These are phyloP conservation scores for Russula olivacea DNA, from an alignment of 768 basidiomycete species.

Conservation along the genomic window DNA sequence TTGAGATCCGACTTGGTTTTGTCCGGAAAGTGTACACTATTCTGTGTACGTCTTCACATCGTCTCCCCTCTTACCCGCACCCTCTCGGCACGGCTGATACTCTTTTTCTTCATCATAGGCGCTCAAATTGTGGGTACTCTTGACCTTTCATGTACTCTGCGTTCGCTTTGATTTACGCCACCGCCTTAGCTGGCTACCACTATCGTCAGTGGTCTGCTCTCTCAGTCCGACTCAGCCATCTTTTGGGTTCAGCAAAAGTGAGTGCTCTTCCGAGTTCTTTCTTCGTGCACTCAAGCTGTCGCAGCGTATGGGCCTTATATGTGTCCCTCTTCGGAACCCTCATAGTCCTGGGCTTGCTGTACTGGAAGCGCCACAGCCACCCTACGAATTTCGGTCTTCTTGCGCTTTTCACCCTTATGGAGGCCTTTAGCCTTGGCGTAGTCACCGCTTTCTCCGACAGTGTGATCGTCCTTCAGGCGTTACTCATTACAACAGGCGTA, in stretches of 20 bases:
- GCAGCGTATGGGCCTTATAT: conserved; percentile 74
- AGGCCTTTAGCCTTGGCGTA: conserved; percentile 86
- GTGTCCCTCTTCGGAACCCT: conserved; percentile 74
- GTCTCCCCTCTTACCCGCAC: too few relatives aligned
- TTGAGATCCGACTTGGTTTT: conserved; percentile 78
- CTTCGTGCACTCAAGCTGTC: neutral
- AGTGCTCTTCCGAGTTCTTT: conserved; percentile 29
- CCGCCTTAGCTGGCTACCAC: conserved; percentile 58
- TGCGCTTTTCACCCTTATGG: conserved; percentile 82
- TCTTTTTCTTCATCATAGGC: conserved; percentile 37
- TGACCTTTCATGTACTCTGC: neutral
- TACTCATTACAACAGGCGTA: conserved; percentile 88
- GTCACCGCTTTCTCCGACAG: conserved; percentile 72
- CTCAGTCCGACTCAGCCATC: conserved; percentile 52
- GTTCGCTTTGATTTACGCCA: conserved; percentile 10
- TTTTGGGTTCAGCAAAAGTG: conserved; percentile 70
- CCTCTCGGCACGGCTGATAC: neutral
- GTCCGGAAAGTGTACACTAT: conserved; percentile 89
- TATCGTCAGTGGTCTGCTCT: conserved; percentile 67
- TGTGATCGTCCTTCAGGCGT: conserved; percentile 74
- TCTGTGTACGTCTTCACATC: conserved; percentile 55
- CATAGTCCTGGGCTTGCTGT: conserved; percentile 71
- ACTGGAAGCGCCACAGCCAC: conserved; percentile 89
- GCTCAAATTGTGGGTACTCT: conserved; percentile 59
- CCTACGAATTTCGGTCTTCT: conserved; percentile 84